Base-by-base conservation (phyloP, 2,329 filamentous ascomycete genomes). In the Paraphoma sp. region DNA sequence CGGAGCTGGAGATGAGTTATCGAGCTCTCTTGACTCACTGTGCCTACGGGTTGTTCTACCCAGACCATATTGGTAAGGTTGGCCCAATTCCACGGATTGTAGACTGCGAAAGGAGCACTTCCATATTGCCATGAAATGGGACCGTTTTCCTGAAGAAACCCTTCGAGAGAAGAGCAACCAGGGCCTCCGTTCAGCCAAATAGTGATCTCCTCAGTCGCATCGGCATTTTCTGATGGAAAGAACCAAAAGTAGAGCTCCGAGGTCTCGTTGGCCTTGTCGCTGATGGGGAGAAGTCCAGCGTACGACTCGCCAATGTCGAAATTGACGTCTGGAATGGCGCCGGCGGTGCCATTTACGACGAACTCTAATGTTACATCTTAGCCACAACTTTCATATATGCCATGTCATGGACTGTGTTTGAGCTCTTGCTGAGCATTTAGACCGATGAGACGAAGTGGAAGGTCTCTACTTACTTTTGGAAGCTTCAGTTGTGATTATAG, bases 1-100 rank as follows among this genome's bases (percentile, higher is more conserved):
- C n/a, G n/a, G 5, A 3, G 23, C 23, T 3, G 23, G 23, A 23
- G 23, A 23, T 23, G 23, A 23, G 23, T 23, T 23, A 23, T 23
- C 23, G 23, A 23, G 23, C 2, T 23, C 23, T 23, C 23, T 23
- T 23, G 23, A 23, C 23, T 23, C 23, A 23, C 23, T 0, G 89
- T 90, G 30, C 83, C 83, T 11, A 85, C 80, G 1, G 86, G 87
- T 70, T 91, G 88, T 66, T 91, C 90, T 8, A 90, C 82, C 85
- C 87, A 95, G 45, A 95, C 79, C 67, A 93, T 85, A 73, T 93
- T 92, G 51, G 90, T 90, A 36, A 94, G 76, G 48, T 89, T 89
- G n/a, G 51, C 53, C 78, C 79, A 81, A 31, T 75, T 73, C 70
- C 73, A 82, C 0, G 78, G 75, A 56, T 82, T 82, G 54, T 76